A percentile compares a stretch with the other conserved stretches of the same genome.
Conservation (phyloP, 2,329 filamentous ascomycete species). For the Exserohilum turcica region DNA sequence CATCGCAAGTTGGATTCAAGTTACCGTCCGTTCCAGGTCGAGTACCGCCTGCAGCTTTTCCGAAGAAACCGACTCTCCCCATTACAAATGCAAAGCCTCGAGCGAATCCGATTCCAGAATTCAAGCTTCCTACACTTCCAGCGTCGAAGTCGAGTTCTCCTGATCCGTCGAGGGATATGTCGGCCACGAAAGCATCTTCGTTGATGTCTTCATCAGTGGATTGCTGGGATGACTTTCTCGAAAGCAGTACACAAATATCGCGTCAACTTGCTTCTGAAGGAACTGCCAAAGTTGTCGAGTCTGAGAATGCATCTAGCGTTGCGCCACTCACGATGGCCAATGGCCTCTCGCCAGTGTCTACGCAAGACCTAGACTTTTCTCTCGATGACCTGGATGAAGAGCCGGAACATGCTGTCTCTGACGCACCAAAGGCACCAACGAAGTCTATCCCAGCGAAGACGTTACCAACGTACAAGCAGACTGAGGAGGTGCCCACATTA, state of each 20-base stretch:
- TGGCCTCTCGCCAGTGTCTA: conserved; percentile 41
- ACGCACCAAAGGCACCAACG: not conserved
- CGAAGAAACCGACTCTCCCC: conserved; percentile 12
- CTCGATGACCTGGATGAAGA: conserved; percentile 49
- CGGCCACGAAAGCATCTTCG: not conserved
- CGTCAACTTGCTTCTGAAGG: conserved; percentile 46
- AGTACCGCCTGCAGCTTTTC: conserved; percentile 1
- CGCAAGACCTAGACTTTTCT: conserved; percentile 49
- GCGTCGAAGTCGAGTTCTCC: conserved; percentile 24
- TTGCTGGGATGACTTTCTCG: conserved; percentile 50
- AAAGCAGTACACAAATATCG: conserved; percentile 53
- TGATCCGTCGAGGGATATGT: not conserved
- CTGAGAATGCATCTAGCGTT: not conserved
- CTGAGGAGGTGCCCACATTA: not conserved
- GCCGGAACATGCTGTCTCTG: not conserved
- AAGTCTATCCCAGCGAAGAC: not conserved
- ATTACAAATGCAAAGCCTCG: conserved; percentile 2
- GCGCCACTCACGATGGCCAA: conserved; percentile 1
- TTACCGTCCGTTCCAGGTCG: conserved; percentile 23
- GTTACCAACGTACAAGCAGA: not conserved
- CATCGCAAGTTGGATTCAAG: conserved; percentile 27
- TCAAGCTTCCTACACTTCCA: conserved; percentile 35
- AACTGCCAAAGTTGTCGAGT: no score
- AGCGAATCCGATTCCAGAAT: conserved; percentile 22
- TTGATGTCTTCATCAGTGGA: conserved; percentile 17